These are phyloP conservation scores for Cruciata laevipes DNA, from an alignment of 257 asterid species.

Conservation along the genomic window DNA sequence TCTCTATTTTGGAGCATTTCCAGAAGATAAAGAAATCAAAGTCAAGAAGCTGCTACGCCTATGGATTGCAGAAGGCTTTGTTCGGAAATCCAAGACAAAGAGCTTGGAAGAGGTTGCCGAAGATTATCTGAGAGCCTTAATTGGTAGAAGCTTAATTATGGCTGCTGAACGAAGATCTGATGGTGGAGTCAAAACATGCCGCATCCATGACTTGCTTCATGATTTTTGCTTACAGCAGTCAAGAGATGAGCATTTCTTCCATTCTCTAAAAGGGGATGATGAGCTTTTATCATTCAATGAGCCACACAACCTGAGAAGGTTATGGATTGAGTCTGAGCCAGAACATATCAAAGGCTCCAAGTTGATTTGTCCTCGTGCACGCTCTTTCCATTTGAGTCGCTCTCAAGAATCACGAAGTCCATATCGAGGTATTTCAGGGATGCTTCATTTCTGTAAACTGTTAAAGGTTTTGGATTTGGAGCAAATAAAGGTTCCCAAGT, in stretches of 20 bases:
- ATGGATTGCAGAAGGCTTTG: not conserved
- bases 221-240: not conserved
- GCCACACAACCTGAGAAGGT: not conserved
- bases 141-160: not conserved
- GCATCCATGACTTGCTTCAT: not conserved
- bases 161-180: too few relatives aligned
- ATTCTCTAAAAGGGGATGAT: not conserved
- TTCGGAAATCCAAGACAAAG: not conserved
- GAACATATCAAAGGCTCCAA: not conserved
- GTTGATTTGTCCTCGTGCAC: not conserved
- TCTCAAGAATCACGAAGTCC: not conserved
- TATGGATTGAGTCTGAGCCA: not conserved
- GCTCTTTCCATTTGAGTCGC: not conserved
- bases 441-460: not conserved
- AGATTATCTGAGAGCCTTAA: not conserved
- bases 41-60: not conserved
- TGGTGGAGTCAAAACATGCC: not conserved
- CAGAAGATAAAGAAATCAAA: not conserved
- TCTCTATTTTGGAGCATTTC: conserved; percentile 2
- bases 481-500: not conserved
- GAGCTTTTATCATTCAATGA: not conserved
- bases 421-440: not conserved
- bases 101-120: not conserved
- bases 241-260: not conserved
- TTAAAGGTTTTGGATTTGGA: conserved; percentile 8